Evolutionary conservation across 1,139 yeast genomes (phyloP).

Genomic region (Pichia sp.): DNA sequence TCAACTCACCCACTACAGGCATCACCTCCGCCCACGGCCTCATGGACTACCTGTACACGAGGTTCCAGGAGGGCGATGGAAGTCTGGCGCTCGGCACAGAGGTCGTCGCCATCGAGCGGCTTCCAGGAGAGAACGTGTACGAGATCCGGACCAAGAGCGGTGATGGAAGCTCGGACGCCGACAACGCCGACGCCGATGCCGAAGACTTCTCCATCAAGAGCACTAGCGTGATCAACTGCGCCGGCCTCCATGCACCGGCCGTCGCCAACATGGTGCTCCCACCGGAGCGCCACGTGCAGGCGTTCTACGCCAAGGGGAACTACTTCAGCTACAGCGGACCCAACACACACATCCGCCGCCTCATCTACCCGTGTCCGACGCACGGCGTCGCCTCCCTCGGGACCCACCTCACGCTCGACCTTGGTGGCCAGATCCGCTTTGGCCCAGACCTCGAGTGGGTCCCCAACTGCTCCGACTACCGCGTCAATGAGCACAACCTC

Average conservation of each 20-base stretch:
- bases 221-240: slow-evolving; percentile 65
- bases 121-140: slow-evolving; percentile 27
- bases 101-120: slow-evolving; percentile 42
- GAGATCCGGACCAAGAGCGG: slow-evolving; percentile 26
- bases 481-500: slow-evolving; percentile 45
- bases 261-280: slow-evolving; percentile 70
- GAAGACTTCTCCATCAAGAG: slow-evolving; percentile 47
- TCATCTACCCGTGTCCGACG: slow-evolving; percentile 68
- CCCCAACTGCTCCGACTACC: slow-evolving; percentile 41
- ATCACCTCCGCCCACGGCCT: slow-evolving; percentile 78
- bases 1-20: slow-evolving; percentile 82
- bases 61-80: slow-evolving; percentile 51
- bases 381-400: slow-evolving; percentile 74
- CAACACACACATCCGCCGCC: slow-evolving; percentile 39
- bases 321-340: slow-evolving; percentile 55
- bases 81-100: slow-evolving; percentile 56
- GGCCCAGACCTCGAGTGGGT: slow-evolving; percentile 93
- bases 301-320: slow-evolving; percentile 79
- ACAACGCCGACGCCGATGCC: slow-evolving; percentile 18
- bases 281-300: slow-evolving; percentile 41
- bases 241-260: slow-evolving; percentile 70
- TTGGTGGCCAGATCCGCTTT: slow-evolving; percentile 74
- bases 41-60: slow-evolving; percentile 53
- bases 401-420: slow-evolving; percentile 77
- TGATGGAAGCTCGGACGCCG: neutral